Base-by-base conservation (phyloP, 2,329 filamentous ascomycete genomes). In the Aspergillus costaricaensis region DNA sequence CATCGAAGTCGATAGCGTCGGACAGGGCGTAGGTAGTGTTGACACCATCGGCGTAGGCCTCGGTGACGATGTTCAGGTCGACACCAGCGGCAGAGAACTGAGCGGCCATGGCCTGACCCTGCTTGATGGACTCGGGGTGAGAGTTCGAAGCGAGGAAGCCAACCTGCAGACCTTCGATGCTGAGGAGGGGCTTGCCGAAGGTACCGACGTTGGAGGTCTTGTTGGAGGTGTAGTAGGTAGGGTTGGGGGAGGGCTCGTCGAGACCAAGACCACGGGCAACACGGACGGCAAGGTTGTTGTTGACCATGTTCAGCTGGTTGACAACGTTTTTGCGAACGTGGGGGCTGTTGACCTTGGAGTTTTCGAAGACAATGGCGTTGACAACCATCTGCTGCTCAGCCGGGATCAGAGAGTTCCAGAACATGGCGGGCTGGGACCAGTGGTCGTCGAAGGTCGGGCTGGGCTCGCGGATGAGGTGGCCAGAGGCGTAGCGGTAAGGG, bases 291-390 rank as follows among this genome's bases (percentile, higher is more conserved):
- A 92, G 75, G 66, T 90, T 86, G 71, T 91, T 83, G 72, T 82
- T 85, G 67, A 91, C 79, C 44, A 81, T 82, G 79, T 91, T 92
- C 12, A 92, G 81, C 70, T 91, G 88, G 14, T 78, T 77, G 43
- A 92, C 80, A 1, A 90, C 85, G 64, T 90, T 91, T 66, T 83
- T 74, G 75, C 86, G 86, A 15, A 91, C 85, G 1, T 81, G 69
- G 0, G 75, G 65, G 47, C 85, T 87, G 66, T 80, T 76, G 30
- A 91, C 68, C 14, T 89, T 83, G 19, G 85, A 82, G 0, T 82
- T 83, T 76, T 92, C 89, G 72, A 91, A 91, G 25, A 89, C 86
- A 57, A 91, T 86, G 0, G 88, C 88, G 72, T 91, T 88, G 76
- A 91, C 81, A 39, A 91, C 74, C 70, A 90, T 87, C 69, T 91